phyloP scores from a whole-genome alignment of 2,329 filamentous ascomycete species.

The Nothophoma quercina region DNA sequence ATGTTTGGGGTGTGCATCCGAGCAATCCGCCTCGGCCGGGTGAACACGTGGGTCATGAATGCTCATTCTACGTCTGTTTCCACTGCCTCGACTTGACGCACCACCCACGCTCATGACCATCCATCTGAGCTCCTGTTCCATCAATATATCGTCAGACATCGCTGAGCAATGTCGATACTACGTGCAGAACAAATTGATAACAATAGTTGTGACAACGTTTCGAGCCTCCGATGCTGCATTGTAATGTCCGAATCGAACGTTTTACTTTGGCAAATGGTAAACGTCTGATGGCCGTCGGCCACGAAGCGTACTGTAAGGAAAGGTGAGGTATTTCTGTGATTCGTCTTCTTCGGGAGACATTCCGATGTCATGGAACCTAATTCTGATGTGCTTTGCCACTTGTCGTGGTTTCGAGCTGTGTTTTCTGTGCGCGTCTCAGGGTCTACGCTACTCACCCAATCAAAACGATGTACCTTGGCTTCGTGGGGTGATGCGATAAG shows the following conservation, averaged over 20 bases:
- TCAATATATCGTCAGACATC: no score
- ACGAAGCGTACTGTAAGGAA: slow-evolving; percentile 1
- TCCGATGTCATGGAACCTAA: slow-evolving; percentile 18
- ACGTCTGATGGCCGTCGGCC: slow-evolving; percentile 35
- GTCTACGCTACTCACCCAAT: slow-evolving; percentile 24
- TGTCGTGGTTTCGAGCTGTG: slow-evolving; percentile 11
- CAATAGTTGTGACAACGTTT: background rate
- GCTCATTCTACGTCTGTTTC: background rate
- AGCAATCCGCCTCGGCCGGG: background rate
- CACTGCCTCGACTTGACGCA: no score
- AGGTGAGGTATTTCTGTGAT: slow-evolving; percentile 18
- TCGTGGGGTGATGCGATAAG: slow-evolving; percentile 41
- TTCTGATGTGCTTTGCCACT: slow-evolving; percentile 18
- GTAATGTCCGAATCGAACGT: slow-evolving; percentile 9
- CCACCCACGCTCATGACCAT: no score
- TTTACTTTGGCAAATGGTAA: slow-evolving; percentile 29
- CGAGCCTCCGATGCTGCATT: background rate
- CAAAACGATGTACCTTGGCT: slow-evolving; percentile 9
- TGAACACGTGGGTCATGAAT: slow-evolving; percentile 14
- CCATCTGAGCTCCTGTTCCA: no score
- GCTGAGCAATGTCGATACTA: no score
- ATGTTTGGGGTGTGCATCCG: background rate
- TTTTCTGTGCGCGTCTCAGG: slow-evolving; percentile 21
- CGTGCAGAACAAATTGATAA: background rate
- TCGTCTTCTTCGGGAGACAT: slow-evolving; percentile 13